Conservation (phyloP, 768 basidiomycete species). For the Rhodotorula kratochvilovae region DNA sequence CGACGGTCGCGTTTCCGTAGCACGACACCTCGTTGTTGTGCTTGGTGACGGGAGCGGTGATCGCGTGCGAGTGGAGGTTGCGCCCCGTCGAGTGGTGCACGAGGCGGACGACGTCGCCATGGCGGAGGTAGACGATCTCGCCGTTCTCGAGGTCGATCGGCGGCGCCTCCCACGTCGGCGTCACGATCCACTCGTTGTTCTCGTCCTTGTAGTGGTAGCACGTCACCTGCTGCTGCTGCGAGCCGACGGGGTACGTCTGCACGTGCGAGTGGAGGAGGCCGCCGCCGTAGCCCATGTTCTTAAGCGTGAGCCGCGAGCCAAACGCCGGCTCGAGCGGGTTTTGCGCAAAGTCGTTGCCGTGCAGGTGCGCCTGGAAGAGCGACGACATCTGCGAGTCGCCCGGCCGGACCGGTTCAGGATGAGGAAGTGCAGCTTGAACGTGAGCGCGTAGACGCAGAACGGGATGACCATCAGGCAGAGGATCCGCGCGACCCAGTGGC, state of each 20-base stretch:
- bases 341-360: constrained; percentile 85
- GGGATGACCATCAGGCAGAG: constrained; percentile 82
- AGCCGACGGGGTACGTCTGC: constrained; percentile 89
- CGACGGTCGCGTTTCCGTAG: constrained; percentile 84
- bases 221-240: constrained; percentile 90
- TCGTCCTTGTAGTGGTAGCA: constrained; percentile 99
- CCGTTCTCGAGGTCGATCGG: constrained; percentile 60
- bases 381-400: constrained; percentile 99
- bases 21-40: constrained; percentile 85
- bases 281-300: constrained; percentile 97
- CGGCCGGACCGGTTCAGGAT: constrained; percentile 86
- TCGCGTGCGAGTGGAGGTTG: constrained; percentile 84
- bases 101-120: constrained; percentile 76
- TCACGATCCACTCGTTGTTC: constrained; percentile 85
- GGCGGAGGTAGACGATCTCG: constrained; percentile 62
- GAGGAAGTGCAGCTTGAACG: constrained; percentile 95
- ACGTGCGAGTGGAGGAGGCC: constrained; percentile 94
- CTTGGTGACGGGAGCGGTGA: constrained; percentile 84
- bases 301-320: constrained; percentile 85
- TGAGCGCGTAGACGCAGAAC: constrained; percentile 83
- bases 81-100: constrained; percentile 75
- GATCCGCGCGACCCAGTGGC: constrained; percentile 85
- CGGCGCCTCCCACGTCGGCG: constrained; percentile 74
- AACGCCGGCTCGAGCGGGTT: constrained; percentile 88
- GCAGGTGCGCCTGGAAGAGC: constrained; percentile 91